phyloP scores from a whole-genome alignment of 1,139 yeast genomes.

The Tardiomyces depauwii region DNA sequence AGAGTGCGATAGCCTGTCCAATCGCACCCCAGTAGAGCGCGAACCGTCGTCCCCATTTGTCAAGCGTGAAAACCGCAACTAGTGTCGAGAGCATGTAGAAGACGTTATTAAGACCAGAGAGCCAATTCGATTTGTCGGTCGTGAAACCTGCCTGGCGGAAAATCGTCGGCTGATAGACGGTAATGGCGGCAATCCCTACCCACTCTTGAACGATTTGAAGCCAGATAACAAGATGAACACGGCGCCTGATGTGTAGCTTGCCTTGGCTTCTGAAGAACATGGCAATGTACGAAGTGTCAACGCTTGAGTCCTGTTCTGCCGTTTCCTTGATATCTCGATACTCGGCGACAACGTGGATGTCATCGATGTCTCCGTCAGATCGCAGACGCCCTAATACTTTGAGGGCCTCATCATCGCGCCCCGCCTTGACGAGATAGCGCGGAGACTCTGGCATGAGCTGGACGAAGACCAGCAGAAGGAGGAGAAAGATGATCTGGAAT shows the following conservation, averaged over 20 bases:
- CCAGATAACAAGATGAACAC: slow-evolving; percentile 24
- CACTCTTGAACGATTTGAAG: neutral
- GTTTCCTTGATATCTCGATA: slow-evolving; percentile 6
- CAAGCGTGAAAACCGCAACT: slow-evolving; percentile 32
- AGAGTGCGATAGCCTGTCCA: slow-evolving; percentile 41
- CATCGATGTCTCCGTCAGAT: slow-evolving; percentile 8
- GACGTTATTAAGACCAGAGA: slow-evolving; percentile 43
- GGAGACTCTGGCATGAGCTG: slow-evolving; percentile 38
- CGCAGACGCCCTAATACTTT: slow-evolving; percentile 34
- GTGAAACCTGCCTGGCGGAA: slow-evolving; percentile 27
- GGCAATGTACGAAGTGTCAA: neutral
- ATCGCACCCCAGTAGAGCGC: slow-evolving; percentile 33
- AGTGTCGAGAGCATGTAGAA: slow-evolving; percentile 48
- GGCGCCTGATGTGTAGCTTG: slow-evolving; percentile 28
- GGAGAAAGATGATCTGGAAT: slow-evolving; percentile 24
- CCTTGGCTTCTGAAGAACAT: neutral
- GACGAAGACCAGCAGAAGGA: slow-evolving; percentile 13
- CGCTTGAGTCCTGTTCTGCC: slow-evolving; percentile 3
- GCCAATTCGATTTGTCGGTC: slow-evolving; percentile 21
- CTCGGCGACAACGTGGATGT: slow-evolving; percentile 1
- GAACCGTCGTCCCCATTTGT: slow-evolving; percentile 57
- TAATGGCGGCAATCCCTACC: slow-evolving; percentile 17
- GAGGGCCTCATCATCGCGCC: slow-evolving; percentile 38
- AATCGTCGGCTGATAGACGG: slow-evolving; percentile 17
- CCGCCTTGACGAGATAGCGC: slow-evolving; percentile 36